Conservation (phyloP, 331 rosid genomes). For the Prunus yedoensis region DNA sequence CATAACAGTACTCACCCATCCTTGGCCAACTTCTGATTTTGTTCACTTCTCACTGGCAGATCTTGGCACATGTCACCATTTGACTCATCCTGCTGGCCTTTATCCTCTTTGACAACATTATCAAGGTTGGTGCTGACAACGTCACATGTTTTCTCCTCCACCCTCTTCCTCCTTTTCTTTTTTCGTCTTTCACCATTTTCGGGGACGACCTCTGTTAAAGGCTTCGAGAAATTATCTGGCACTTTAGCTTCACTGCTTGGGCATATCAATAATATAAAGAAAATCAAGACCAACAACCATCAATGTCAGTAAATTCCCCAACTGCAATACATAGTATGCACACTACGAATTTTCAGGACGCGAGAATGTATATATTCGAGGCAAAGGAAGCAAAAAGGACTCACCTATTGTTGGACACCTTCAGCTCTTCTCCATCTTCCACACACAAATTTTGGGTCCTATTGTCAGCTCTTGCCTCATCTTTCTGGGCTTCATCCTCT, state of each 20-base stretch:
- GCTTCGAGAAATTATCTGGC: constrained; percentile 25
- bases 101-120: constrained; percentile 24
- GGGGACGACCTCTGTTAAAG: constrained; percentile 29
- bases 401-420: constrained; percentile 41
- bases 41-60: constrained; percentile 10
- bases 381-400: constrained; percentile 27
- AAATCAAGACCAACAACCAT: constrained; percentile 19
- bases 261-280: constrained; percentile 3
- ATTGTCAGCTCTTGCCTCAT: constrained; percentile 32
- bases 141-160: constrained; percentile 23
- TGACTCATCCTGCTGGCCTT: constrained; percentile 16
- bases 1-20: constrained; percentile 46
- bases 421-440: constrained; percentile 33
- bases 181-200: constrained; percentile 48
- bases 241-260: constrained; percentile 32
- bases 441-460: constrained; percentile 21
- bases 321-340: constrained; percentile 5
- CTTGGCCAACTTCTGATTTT: constrained; percentile 23
- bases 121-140: constrained; percentile 7
- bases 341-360: background rate
- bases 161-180: constrained; percentile 52
- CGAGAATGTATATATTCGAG: background rate
- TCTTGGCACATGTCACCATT: constrained; percentile 13
- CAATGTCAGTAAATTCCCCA: constrained; percentile 16
- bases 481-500: constrained; percentile 20